Conservation (phyloP, 495 filamentous ascomycete species). For the Thozetella sp. region DNA sequence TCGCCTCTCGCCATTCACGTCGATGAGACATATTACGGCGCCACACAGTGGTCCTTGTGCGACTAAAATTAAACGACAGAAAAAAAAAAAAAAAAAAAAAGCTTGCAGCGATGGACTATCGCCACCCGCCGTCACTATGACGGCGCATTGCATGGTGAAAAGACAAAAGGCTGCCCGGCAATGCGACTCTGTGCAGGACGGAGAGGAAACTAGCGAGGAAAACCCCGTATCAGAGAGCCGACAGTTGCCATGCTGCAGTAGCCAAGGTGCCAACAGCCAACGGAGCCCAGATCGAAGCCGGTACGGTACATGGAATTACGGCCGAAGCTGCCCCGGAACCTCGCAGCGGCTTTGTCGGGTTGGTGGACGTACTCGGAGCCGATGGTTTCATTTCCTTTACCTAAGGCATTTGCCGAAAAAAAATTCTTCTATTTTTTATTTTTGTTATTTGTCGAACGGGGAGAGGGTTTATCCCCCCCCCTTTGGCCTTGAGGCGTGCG, state of each 20-base stretch:
- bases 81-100: too few relatives aligned
- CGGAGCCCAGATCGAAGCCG: not conserved
- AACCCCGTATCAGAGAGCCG: not conserved
- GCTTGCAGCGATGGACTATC: not conserved
- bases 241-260: not conserved
- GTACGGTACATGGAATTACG: not conserved
- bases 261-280: not conserved
- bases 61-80: too few relatives aligned
- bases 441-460: too few relatives aligned
- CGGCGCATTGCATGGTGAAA: not conserved
- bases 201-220: too few relatives aligned
- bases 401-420: too few relatives aligned
- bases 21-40: too few relatives aligned
- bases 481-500: too few relatives aligned
- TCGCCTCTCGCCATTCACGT: too few relatives aligned
- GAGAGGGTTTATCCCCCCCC: too few relatives aligned
- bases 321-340: not conserved
- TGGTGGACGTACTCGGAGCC: too few relatives aligned
- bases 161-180: not conserved
- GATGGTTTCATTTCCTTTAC: not conserved
- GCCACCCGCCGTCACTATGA: not conserved
- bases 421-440: too few relatives aligned
- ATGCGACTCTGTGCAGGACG: not conserved
- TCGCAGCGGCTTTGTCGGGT: not conserved
- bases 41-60: too few relatives aligned